These are phyloP conservation scores for Chaetomiaceae sp. DNA, from an alignment of 2,329 filamentous ascomycete genomes.

Conservation along the genomic window DNA sequence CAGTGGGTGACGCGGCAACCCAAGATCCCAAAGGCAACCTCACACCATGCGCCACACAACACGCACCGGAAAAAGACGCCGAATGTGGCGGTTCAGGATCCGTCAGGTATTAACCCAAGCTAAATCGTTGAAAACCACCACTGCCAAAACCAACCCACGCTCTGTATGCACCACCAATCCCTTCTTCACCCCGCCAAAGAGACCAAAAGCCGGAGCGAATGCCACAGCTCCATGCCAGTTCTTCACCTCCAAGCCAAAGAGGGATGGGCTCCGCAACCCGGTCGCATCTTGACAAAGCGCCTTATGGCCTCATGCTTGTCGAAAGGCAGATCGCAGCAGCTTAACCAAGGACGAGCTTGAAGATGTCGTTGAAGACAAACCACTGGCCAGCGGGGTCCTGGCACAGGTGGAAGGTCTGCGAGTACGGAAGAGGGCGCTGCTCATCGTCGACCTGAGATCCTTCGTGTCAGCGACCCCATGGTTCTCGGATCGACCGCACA, in stretches of 20 bases:
- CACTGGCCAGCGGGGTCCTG: constrained; percentile 64
- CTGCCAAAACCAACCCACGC: not conserved
- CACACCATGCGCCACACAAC: not conserved
- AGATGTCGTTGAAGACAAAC: constrained; percentile 92
- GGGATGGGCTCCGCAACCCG: not conserved
- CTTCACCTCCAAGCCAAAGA: not conserved
- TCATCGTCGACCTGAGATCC: constrained; percentile 71
- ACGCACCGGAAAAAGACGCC: not conserved
- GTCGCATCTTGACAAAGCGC: not conserved
- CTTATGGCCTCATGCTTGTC: not conserved
- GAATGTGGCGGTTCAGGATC: not conserved
- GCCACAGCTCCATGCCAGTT: not conserved
- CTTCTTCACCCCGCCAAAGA: not conserved
- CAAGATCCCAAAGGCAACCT: not conserved
- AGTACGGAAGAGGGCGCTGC: constrained; percentile 83
- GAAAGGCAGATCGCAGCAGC: not conserved
- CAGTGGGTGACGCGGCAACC: constrained; percentile 13
- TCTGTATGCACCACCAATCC: not conserved
- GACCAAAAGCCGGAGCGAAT: not conserved
- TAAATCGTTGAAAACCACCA: not conserved
- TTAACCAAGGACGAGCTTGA: constrained; percentile 76
- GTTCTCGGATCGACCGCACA: not conserved
- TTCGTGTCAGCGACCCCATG: not conserved
- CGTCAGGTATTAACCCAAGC: constrained; percentile 14
- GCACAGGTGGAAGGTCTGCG: constrained; percentile 81